Conservation (phyloP, 768 basidiomycete species). For the Collybia mongolica region DNA sequence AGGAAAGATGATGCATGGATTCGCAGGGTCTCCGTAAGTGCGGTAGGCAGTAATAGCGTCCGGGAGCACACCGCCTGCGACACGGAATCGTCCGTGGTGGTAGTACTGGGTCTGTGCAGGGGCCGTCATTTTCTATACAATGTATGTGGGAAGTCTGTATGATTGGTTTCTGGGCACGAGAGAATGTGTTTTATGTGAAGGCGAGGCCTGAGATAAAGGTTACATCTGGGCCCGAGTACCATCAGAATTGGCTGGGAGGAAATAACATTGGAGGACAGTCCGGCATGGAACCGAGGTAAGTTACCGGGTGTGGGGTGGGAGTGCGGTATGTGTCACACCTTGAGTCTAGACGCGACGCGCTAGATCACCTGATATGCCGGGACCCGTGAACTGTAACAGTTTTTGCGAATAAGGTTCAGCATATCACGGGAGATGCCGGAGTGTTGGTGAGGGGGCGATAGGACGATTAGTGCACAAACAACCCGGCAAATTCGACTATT, state of each 20-base stretch:
- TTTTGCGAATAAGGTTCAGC: slow-evolving; percentile 46
- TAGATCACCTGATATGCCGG: neutral
- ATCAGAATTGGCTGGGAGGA: no score
- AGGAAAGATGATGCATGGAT: slow-evolving; percentile 58
- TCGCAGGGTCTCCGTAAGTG: slow-evolving; percentile 48
- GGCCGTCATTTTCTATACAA: neutral
- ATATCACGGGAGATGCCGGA: slow-evolving; percentile 26
- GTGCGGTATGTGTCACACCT: neutral
- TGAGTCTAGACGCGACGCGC: slow-evolving; percentile 2
- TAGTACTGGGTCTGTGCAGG: slow-evolving; percentile 38
- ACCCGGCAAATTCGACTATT: slow-evolving; percentile 38
- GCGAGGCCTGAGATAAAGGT: no score
- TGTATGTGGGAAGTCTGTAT: no score
- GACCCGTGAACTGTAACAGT: slow-evolving; percentile 34
- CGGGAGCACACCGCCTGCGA: slow-evolving; percentile 52
- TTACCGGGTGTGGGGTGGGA: no score
- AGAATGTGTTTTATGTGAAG: no score
- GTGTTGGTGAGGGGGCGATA: slow-evolving; percentile 10
- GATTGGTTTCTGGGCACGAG: no score
- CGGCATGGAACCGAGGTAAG: no score
- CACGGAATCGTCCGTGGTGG: slow-evolving; percentile 52
- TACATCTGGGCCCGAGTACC: neutral
- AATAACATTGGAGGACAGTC: no score
- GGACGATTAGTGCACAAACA: slow-evolving; percentile 10
- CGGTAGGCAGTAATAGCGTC: slow-evolving; percentile 58